phyloP scores from a whole-genome alignment of 2,329 filamentous ascomycete species.

The Dactylonectria estremocensis region DNA sequence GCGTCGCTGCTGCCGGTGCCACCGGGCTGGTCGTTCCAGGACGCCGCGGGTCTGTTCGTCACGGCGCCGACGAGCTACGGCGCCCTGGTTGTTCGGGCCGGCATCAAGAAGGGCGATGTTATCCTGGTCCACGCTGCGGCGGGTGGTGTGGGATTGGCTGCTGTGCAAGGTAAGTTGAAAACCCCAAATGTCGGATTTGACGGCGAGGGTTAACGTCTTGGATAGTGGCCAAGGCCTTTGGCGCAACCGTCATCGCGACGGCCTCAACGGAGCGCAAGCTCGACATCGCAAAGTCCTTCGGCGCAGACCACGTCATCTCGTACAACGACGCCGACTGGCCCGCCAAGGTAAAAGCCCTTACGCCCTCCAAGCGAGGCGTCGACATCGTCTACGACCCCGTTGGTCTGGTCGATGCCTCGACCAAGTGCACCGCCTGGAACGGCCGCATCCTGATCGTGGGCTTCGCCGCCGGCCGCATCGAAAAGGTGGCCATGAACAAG shows the following conservation, averaged over 20 bases:
- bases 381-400: constrained; percentile 98
- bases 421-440: constrained; percentile 96
- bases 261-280: constrained; percentile 87
- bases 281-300: constrained; percentile 83
- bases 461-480: constrained; percentile 82
- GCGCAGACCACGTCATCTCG: constrained; percentile 87
- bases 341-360: constrained; percentile 82
- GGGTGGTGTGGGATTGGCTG: constrained; percentile 90
- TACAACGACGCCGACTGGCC: constrained; percentile 78
- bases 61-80: constrained; percentile 93
- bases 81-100: constrained; percentile 83
- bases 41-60: constrained; percentile 91
- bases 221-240: constrained; percentile 88
- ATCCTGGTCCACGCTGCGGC: constrained; percentile 94
- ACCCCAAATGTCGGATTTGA: not conserved
- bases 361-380: constrained; percentile 79
- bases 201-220: constrained; percentile 8
- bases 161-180: constrained; percentile 77
- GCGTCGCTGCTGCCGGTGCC: constrained; percentile 81
- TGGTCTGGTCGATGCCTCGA: constrained; percentile 87
- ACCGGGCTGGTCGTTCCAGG: constrained; percentile 83
- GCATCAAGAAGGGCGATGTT: constrained; percentile 84
- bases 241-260: constrained; percentile 93
- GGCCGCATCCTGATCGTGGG: constrained; percentile 89
- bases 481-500: constrained; percentile 94